Conservation (phyloP, 2,329 filamentous ascomycete species). For the Exophiala bonariae region DNA sequence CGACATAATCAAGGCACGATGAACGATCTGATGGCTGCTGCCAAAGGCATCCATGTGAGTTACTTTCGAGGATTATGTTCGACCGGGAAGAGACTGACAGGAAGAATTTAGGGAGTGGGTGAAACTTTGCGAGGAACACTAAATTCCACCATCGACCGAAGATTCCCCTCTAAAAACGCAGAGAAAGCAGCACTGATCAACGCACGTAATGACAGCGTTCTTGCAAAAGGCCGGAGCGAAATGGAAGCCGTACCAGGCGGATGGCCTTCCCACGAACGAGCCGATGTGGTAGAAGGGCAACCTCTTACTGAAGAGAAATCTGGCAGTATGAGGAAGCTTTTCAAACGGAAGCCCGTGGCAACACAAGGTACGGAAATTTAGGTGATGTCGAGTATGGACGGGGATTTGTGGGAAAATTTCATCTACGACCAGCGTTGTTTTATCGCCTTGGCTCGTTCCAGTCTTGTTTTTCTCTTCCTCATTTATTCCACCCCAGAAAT, state of each 20-base stretch:
- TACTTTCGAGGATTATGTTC: no score
- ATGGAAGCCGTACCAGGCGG: constrained; percentile 21
- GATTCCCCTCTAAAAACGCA: constrained; percentile 22
- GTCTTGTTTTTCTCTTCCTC: neutral
- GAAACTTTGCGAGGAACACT: constrained; percentile 28
- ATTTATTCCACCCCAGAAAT: neutral
- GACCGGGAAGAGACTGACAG: no score
- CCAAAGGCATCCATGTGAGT: constrained; percentile 26
- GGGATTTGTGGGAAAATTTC: neutral
- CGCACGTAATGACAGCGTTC: constrained; percentile 20
- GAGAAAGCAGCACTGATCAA: constrained; percentile 23
- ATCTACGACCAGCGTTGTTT: neutral
- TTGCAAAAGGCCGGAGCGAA: constrained; percentile 22
- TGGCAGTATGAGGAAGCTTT: constrained; percentile 16
- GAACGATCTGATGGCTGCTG: constrained; percentile 24
- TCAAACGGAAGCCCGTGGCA: constrained; percentile 25
- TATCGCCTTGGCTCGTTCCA: neutral
- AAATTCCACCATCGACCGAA: constrained; percentile 22
- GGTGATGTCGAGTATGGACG: neutral
- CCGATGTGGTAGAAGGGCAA: neutral
- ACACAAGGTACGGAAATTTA: constrained; percentile 18
- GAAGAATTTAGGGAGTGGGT: constrained; percentile 20
- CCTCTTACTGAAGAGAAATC: constrained; percentile 4
- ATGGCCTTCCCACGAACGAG: constrained; percentile 13
- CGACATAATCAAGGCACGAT: constrained; percentile 22